Evolutionary conservation across 768 basidiomycete species (phyloP).

Genomic region (Psilocybe azurescens): DNA sequence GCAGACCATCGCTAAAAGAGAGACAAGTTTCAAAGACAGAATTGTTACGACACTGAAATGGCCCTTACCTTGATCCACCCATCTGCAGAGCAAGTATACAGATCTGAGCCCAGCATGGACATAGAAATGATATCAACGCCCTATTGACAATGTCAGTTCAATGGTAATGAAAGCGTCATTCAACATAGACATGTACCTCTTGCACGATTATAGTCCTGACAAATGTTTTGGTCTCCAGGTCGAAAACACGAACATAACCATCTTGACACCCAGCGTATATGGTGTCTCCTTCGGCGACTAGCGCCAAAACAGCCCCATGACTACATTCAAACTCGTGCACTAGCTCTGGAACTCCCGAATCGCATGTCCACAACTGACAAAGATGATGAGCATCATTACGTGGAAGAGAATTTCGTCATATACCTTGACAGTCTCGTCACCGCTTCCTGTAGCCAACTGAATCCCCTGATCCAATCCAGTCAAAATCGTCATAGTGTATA

Average conservation of each 20-base stretch:
- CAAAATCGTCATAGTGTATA: slow-evolving; percentile 75
- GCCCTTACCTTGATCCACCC: slow-evolving; percentile 68
- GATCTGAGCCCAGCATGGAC: slow-evolving; percentile 66
- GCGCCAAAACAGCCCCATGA: slow-evolving; percentile 83
- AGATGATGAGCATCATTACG: not conserved
- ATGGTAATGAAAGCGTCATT: not conserved
- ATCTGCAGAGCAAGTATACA: slow-evolving; percentile 72
- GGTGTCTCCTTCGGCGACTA: slow-evolving; percentile 76
- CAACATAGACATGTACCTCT: slow-evolving; percentile 53
- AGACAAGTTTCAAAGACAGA: slow-evolving; percentile 1
- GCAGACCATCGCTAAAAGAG: slow-evolving; percentile 73
- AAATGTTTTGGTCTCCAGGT: slow-evolving; percentile 87
- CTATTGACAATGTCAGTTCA: slow-evolving; percentile 37
- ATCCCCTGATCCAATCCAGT: slow-evolving; percentile 28
- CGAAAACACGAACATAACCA: slow-evolving; percentile 89
- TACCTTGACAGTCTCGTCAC: slow-evolving; percentile 91
- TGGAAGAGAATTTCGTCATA: not conserved
- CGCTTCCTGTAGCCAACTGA: slow-evolving; percentile 84
- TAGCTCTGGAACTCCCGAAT: slow-evolving; percentile 44
- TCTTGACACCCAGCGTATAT: slow-evolving; percentile 95
- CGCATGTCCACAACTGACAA: slow-evolving; percentile 73
- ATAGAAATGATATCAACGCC: slow-evolving; percentile 84
- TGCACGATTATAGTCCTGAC: slow-evolving; percentile 88
- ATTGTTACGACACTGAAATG: slow-evolving; percentile 4
- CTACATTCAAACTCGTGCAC: slow-evolving; percentile 72